A percentile compares a stretch with the other conserved stretches of the same genome.
phyloP scores from a whole-genome alignment of 306 rosid genomes.

The Prosopis cineraria region DNA sequence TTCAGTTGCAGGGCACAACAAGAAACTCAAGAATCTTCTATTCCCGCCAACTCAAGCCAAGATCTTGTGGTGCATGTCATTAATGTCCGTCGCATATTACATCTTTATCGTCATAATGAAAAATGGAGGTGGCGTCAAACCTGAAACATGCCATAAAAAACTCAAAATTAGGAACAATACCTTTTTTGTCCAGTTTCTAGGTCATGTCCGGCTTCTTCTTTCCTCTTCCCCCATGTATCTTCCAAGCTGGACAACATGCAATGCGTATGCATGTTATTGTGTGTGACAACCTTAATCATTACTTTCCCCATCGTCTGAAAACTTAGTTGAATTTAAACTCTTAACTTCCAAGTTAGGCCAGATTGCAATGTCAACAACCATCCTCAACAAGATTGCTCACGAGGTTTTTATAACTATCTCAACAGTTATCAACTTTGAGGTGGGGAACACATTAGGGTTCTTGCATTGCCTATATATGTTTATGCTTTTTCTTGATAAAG shows the following conservation, averaged over 20 bases:
- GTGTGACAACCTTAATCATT: not conserved
- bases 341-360: slow-evolving; percentile 35
- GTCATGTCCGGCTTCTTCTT: not conserved
- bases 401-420: not conserved
- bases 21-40: rapidly evolving
- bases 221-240: not conserved
- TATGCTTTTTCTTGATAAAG: not conserved
- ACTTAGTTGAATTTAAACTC: slow-evolving; percentile 31
- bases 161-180: slow-evolving; percentile 34
- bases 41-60: slow-evolving; percentile 25
- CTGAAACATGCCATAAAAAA: slow-evolving; percentile 25
- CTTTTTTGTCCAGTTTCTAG: not conserved
- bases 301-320: slow-evolving; percentile 1
- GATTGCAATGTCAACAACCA: slow-evolving; percentile 39
- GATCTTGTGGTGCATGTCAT: not conserved
- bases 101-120: slow-evolving; percentile 29
- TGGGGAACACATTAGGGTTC: rapidly evolving
- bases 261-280: not conserved
- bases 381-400: slow-evolving; percentile 24
- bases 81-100: not conserved
- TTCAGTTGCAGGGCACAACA: slow-evolving; percentile 4
- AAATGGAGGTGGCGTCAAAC: slow-evolving; percentile 16
- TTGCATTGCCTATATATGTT: not conserved
- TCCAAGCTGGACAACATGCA: not conserved
- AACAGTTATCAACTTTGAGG: rapidly evolving